Conservation (phyloP, 1,284 basidiomycete species). For the Rhodotorula sp. region DNA sequence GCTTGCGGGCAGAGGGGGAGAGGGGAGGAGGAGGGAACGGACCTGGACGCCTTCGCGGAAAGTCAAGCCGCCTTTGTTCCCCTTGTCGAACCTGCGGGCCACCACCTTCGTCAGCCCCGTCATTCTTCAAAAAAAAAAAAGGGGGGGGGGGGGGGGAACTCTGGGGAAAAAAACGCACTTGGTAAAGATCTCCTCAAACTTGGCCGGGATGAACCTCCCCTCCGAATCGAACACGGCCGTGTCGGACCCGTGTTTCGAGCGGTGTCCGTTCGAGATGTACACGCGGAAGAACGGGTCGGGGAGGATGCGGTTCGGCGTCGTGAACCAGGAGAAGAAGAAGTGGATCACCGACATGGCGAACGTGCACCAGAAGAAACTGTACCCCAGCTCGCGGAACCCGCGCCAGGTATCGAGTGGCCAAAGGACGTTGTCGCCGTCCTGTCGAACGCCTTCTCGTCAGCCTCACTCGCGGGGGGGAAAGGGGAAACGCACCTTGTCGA, state of each 20-base stretch:
- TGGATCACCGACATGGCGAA: slow-evolving; percentile 52
- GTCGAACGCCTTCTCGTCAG: background rate
- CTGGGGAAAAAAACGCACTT: no score
- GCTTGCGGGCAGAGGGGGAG: background rate
- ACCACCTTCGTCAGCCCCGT: no score
- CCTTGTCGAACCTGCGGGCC: slow-evolving; percentile 18
- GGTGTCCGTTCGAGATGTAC: slow-evolving; percentile 52
- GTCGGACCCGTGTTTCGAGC: slow-evolving; percentile 56
- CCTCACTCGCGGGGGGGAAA: background rate
- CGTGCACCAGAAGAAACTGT: slow-evolving; percentile 51
- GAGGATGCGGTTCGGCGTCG: slow-evolving; percentile 36
- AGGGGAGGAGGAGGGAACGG: background rate
- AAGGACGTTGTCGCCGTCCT: slow-evolving; percentile 54
- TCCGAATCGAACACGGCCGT: slow-evolving; percentile 54
- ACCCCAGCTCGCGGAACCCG: slow-evolving; percentile 54
- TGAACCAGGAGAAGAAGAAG: slow-evolving; percentile 50
- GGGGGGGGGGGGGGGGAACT: no score
- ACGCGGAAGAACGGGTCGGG: slow-evolving; percentile 55
- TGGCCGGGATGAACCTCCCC: slow-evolving; percentile 49
- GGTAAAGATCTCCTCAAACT: slow-evolving; percentile 34
- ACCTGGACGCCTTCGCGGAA: slow-evolving; percentile 24
- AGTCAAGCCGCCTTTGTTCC: slow-evolving; percentile 24
- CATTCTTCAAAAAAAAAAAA: no score
- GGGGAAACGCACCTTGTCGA: slow-evolving; percentile 13
- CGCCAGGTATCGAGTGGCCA: slow-evolving; percentile 59